Conservation (phyloP, 2,329 filamentous ascomycete genomes). For the Orbilia brochopaga region DNA sequence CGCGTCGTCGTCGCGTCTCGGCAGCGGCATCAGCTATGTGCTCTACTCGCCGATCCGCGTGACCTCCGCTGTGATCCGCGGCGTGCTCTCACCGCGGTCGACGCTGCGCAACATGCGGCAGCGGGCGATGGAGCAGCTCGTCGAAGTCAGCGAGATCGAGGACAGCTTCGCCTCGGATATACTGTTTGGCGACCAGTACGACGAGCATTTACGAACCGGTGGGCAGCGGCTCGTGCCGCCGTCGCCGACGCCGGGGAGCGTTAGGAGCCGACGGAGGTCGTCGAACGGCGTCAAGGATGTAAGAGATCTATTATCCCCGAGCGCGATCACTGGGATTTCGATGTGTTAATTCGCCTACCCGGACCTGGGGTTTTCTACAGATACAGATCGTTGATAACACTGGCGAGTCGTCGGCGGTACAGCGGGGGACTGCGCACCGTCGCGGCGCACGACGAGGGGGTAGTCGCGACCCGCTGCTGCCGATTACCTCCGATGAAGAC, state of each 20-base stretch:
- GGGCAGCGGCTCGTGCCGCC: slow-evolving; percentile 30
- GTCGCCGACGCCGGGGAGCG: slow-evolving; percentile 23
- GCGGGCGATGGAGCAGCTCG: slow-evolving; percentile 46
- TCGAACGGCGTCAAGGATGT: slow-evolving; percentile 42
- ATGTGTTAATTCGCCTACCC: slow-evolving; percentile 36
- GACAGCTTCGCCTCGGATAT: slow-evolving; percentile 47
- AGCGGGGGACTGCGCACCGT: no score
- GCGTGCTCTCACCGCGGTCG: slow-evolving; percentile 42
- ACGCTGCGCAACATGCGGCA: slow-evolving; percentile 40
- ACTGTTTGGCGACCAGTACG: slow-evolving; percentile 48
- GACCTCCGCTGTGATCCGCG: slow-evolving; percentile 42
- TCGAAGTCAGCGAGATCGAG: slow-evolving; percentile 44
- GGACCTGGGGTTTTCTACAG: background rate
- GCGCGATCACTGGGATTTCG: slow-evolving; percentile 10
- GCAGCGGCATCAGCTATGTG: slow-evolving; percentile 35
- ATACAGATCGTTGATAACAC: slow-evolving; percentile 28
- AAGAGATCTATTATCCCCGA: slow-evolving; percentile 32
- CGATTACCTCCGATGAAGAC: slow-evolving; percentile 38
- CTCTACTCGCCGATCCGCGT: slow-evolving; percentile 42
- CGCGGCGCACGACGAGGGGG: background rate
- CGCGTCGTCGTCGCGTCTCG: slow-evolving; percentile 23
- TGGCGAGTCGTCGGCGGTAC: slow-evolving; percentile 11
- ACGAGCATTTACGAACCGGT: slow-evolving; percentile 41
- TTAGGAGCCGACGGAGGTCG: slow-evolving; percentile 13
- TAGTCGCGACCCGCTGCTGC: slow-evolving; percentile 10